Evolutionary conservation across 805 yeast genomes (phyloP).

Genomic region (Candida maesae): DNA sequence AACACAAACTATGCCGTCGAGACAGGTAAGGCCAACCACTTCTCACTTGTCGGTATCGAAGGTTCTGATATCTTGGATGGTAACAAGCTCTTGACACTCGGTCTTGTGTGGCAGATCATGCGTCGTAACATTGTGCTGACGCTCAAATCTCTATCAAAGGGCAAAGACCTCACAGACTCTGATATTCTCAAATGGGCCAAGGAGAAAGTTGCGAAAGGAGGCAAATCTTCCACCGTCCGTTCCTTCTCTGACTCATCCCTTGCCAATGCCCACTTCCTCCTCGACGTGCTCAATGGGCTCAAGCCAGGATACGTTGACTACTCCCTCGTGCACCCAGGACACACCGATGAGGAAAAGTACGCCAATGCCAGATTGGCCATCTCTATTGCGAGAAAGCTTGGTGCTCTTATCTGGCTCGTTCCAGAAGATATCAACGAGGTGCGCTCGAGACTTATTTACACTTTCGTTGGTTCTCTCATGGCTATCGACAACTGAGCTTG

Average conservation of each 20-base stretch:
- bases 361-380: constrained; percentile 97
- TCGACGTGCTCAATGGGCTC: constrained; percentile 87
- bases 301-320: constrained; percentile 98
- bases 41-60: constrained; percentile 95
- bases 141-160: constrained; percentile 60
- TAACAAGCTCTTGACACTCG: constrained; percentile 80
- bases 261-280: constrained; percentile 72
- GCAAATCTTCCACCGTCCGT: constrained; percentile 66
- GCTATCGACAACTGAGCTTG: constrained; percentile 38
- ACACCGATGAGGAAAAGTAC: constrained; percentile 78
- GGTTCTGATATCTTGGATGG: constrained; percentile 98
- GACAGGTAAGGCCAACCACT: constrained; percentile 86
- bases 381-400: constrained; percentile 96
- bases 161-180: constrained; percentile 66
- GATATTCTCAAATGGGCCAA: constrained; percentile 96
- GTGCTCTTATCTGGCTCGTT: constrained; percentile 98
- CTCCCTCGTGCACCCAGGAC: constrained; percentile 78
- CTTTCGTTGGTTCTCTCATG: constrained; percentile 96
- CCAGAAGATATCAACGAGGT: constrained; percentile 99
- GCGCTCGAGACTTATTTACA: constrained; percentile 85
- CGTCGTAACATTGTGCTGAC: constrained; percentile 90
- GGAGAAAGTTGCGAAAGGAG: constrained; percentile 79
- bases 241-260: constrained; percentile 82
- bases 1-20: constrained; percentile 98
- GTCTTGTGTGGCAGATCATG: constrained; percentile 98